Evolutionary conservation across 2,329 filamentous ascomycete genomes (phyloP).

Genomic region (Neonectria coccinea): DNA sequence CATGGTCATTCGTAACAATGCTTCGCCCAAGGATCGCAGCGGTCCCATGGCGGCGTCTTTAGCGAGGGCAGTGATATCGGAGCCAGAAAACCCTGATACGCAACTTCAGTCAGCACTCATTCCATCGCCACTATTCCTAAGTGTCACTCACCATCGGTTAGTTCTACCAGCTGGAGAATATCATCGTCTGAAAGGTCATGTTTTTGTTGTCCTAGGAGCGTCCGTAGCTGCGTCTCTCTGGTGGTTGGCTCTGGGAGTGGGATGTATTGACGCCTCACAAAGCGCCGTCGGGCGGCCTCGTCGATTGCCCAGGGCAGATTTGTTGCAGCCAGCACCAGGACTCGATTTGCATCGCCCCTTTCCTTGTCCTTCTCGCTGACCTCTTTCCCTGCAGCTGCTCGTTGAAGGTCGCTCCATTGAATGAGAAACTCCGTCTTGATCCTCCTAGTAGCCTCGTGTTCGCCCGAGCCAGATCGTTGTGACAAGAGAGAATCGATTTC

Average conservation of each 20-base stretch:
- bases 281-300: slow-evolving; percentile 89
- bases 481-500: slow-evolving; percentile 96
- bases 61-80: slow-evolving; percentile 94
- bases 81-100: slow-evolving; percentile 90
- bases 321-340: slow-evolving; percentile 93
- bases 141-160: slow-evolving; percentile 80
- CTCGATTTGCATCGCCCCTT: slow-evolving; percentile 84
- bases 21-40: slow-evolving; percentile 88
- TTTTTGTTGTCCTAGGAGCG: slow-evolving; percentile 86
- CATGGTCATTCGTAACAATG: slow-evolving; percentile 89
- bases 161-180: slow-evolving; percentile 76
- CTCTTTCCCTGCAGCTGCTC: slow-evolving; percentile 89
- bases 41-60: slow-evolving; percentile 99
- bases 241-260: slow-evolving; percentile 89
- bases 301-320: slow-evolving; percentile 99
- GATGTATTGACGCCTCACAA: slow-evolving; percentile 95
- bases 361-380: slow-evolving; percentile 73
- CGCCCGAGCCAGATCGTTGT: slow-evolving; percentile 82
- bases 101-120: slow-evolving; percentile 14
- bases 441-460: slow-evolving; percentile 91
- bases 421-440: slow-evolving; percentile 99
- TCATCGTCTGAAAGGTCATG: slow-evolving; percentile 80
- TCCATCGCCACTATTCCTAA: not conserved
- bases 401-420: slow-evolving; percentile 94
- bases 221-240: slow-evolving; percentile 81